Evolutionary conservation across 495 filamentous ascomycete genomes (phyloP), one percentile per base, ranked within the genome.

Genomic region (Hypoxylon fragiforme): DNA sequence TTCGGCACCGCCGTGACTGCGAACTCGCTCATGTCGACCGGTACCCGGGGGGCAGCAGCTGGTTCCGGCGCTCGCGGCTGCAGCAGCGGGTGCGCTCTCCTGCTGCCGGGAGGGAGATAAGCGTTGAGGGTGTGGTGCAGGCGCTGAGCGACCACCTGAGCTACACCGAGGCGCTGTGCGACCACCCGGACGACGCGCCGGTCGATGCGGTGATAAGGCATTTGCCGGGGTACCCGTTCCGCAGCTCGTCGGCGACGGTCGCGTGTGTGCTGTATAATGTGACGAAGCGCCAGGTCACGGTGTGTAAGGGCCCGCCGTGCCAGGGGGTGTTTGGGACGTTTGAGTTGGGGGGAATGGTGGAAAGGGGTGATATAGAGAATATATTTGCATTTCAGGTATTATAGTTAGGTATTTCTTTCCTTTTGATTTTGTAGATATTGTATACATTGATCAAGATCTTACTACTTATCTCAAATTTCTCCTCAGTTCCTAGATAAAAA

Each of bases 211-310:
- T 20, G 31, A 32, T 4, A 19, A 47, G 4, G 44, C 31, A 0
- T 20, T 48, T 20, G 26, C 49, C 12, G 58, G 53, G 1, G 51
- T 57, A 14, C 49, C 45, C 6, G 51, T 54, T 26, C 40, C 38
- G 35, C 39, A 56, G 31, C 43, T 41, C 20, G 43, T 57, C n/a
- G n/a, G n/a, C n/a, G 55, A 66, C 65, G 5, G 65, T 68, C 24
- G 59, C 63, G 8, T 56, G 54, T 44, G 65, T 68, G 11, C 50
- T 68, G 15, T 68, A 68, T 31, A 62, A 67, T 43, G 48, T 67
- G n/a, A 44, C 62, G 6, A 40, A 57, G 28, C 62, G 55, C 44
- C 49, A 40, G 3, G 46, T 69, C 31, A 61, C 60, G 0, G 63
- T 60, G 20, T 64, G 60, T 13, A 64, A 64, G 21, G 59, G 59